These are phyloP conservation scores for Aspergillus texensis DNA, from an alignment of 2,329 filamentous ascomycete species.

Conservation along the genomic window DNA sequence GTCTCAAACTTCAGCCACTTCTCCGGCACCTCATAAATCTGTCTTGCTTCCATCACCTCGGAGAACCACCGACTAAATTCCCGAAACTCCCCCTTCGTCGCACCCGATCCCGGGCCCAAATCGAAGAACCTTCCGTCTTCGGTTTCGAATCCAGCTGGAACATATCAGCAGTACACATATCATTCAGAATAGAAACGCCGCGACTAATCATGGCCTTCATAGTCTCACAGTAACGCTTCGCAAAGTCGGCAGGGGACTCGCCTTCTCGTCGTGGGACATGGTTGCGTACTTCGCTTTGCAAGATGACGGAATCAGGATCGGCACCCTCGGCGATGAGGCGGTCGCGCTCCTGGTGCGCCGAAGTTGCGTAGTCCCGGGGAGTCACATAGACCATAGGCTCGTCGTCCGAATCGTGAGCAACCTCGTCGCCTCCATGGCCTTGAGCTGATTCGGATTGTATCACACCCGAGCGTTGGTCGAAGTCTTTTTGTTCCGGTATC, in stretches of 20 bases:
- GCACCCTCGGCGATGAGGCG: neutral
- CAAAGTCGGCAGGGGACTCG: neutral
- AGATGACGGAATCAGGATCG: neutral
- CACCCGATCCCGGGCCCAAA: neutral
- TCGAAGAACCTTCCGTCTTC: neutral
- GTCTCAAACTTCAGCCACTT: neutral
- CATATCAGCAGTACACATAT: neutral
- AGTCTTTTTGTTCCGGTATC: neutral
- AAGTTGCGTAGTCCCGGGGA: neutral
- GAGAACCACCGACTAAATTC: neutral
- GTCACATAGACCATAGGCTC: neutral
- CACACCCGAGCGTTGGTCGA: rapidly evolving
- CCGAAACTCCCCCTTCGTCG: neutral
- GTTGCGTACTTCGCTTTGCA: neutral
- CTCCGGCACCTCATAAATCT: neutral
- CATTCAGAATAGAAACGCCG: neutral
- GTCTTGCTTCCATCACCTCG: neutral
- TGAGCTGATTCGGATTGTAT: neutral
- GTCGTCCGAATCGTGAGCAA: neutral
- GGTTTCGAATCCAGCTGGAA: neutral
- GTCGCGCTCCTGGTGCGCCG: neutral
- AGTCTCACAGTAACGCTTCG: neutral
- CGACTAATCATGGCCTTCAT: neutral
- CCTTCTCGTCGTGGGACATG: neutral
- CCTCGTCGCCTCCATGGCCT: neutral